phyloP scores from a whole-genome alignment of 495 filamentous ascomycete genomes.

The Annulohypoxylon bovei region DNA sequence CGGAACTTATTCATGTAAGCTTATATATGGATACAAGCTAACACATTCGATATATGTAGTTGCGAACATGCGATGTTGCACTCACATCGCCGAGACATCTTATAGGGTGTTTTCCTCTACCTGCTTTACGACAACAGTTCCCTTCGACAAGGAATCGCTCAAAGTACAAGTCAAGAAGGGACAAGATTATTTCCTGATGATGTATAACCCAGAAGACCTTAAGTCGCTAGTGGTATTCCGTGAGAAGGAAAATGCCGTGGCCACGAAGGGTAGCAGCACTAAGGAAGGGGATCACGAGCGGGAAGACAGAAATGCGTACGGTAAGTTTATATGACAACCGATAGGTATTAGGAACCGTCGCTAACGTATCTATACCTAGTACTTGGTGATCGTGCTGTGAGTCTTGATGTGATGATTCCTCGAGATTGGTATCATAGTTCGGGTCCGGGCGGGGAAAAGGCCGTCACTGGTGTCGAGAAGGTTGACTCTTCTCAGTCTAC shows the following conservation, averaged over 20 bases:
- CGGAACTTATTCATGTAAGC: too few species aligned
- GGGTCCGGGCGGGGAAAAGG: not conserved
- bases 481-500: not conserved
- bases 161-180: not conserved
- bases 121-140: not conserved
- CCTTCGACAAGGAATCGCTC: not conserved
- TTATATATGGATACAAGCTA: not conserved
- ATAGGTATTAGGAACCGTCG: not conserved
- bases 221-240: not conserved
- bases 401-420: not conserved
- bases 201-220: not conserved
- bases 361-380: not conserved
- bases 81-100: not conserved
- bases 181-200: not conserved
- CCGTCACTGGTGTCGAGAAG: not conserved
- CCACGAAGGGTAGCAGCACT: not conserved
- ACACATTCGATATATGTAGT: not conserved
- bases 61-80: not conserved
- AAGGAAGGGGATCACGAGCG: not conserved
- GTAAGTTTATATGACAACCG: not conserved
- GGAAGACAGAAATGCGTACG: not conserved
- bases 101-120: not conserved
- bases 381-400: not conserved
- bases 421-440: not conserved
- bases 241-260: not conserved